A percentile compares a stretch with the other conserved stretches of the same genome.
Evolutionary conservation across 1,284 basidiomycete species (phyloP).

Genomic region (Inonotus hispidus): DNA sequence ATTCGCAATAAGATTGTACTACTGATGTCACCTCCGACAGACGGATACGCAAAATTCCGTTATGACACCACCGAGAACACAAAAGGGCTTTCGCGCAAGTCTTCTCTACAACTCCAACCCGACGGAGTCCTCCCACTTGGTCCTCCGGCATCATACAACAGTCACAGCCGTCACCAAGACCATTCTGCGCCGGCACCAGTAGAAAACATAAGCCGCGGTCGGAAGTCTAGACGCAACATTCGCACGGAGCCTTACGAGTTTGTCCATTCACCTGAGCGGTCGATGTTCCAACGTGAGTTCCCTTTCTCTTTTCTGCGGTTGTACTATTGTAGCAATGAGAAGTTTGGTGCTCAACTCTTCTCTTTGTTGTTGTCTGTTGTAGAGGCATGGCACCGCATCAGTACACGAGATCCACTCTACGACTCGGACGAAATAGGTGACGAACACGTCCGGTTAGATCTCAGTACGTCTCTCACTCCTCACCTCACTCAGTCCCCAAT

Average conservation of each 20-base stretch:
- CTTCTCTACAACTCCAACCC: neutral
- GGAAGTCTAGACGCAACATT: neutral
- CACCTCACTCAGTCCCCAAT: neutral
- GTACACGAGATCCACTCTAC: conserved; percentile 54
- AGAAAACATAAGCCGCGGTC: neutral
- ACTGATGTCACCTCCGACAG: neutral
- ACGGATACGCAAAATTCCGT: neutral
- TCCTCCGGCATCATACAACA: neutral
- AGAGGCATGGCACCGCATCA: conserved; percentile 70
- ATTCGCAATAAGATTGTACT: neutral
- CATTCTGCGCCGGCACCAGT: neutral
- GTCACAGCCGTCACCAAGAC: neutral
- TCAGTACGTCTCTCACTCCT: conserved; percentile 40
- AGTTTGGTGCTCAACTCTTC: neutral
- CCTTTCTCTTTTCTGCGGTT: neutral
- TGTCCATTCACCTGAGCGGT: conserved; percentile 25
- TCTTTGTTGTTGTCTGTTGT: conserved; percentile 10
- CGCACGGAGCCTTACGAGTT: conserved; percentile 1
- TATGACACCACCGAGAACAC: neutral
- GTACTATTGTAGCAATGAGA: neutral
- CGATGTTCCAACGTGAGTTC: conserved; percentile 32
- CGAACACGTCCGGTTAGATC: conserved; percentile 57
- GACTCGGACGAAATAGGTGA: conserved; percentile 73
- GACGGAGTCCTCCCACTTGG: neutral
- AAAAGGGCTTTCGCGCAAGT: neutral